Evolutionary conservation across 2,329 filamentous ascomycete species (phyloP).

Genomic region (Fusarium caatingaense): DNA sequence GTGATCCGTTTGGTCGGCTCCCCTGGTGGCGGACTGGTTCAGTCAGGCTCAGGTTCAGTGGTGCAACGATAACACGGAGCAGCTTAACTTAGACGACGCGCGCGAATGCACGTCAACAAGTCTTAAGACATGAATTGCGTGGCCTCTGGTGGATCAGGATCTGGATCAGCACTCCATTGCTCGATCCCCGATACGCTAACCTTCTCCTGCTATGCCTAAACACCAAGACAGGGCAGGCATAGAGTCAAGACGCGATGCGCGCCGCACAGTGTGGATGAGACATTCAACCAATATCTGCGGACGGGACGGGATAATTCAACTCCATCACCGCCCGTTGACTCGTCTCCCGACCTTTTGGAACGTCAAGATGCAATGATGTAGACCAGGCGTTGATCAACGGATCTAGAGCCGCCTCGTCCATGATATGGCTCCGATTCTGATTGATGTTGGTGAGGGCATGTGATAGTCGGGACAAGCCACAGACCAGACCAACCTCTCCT

Average conservation of each 20-base stretch:
- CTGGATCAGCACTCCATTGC: slow-evolving; percentile 5
- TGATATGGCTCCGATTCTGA: not conserved
- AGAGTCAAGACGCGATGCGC: slow-evolving; percentile 10
- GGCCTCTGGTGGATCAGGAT: slow-evolving; percentile 30
- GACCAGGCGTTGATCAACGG: not conserved
- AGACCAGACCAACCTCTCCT: slow-evolving; percentile 9
- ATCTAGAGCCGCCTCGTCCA: not conserved
- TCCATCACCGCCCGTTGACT: not conserved
- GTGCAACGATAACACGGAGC: slow-evolving; percentile 12
- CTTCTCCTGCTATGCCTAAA: not conserved
- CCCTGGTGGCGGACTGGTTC: slow-evolving; percentile 10
- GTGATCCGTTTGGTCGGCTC: slow-evolving; percentile 19
- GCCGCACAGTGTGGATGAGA: slow-evolving; percentile 21
- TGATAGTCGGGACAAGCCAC: slow-evolving; percentile 14
- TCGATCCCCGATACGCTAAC: slow-evolving; percentile 29
- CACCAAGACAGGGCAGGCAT: slow-evolving; percentile 1
- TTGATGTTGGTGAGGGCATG: slow-evolving; percentile 10
- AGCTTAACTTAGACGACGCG: slow-evolving; percentile 22
- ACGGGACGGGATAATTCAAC: not conserved
- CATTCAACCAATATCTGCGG: not conserved
- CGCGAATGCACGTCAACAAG: slow-evolving; percentile 22
- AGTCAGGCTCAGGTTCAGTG: not conserved
- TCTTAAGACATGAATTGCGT: slow-evolving; percentile 36
- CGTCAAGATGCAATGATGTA: not conserved
- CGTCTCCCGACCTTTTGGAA: not conserved